Base-by-base conservation (phyloP, 2,329 filamentous ascomycete species). In the Cladophialophora carrionii region DNA sequence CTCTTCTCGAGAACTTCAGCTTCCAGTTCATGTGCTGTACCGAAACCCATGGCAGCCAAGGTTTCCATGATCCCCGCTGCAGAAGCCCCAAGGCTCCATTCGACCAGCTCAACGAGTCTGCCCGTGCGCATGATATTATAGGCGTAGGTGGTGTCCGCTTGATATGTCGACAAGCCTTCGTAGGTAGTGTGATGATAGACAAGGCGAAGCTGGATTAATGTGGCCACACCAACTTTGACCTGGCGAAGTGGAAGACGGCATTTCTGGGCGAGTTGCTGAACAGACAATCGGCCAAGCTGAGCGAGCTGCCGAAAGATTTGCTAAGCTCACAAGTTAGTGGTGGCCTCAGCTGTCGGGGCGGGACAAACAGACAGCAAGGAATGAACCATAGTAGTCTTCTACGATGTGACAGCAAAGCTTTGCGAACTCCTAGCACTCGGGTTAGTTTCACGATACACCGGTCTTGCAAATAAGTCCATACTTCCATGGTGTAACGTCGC, bases 361-460 rank as follows among this genome's bases (percentile, higher is more conserved):
- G 31, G 31, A 32, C 10, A 7, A 53, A 81, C 89, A 74, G 90
- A 97, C 94, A 76, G 92, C 91, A 68, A 92, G 92, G 65, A 98
- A 87, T 80, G 96, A 91, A 75, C 95, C 95, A 78, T 95, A 94
- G 65, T 91, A 84, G 76, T 97, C 92, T 75, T 92, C 88, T 69
- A 98, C 89, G 69, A 97, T 85, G 76, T 96, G 87, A 81, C 89
- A 86, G 82, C 92, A 96, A 75, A 98, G 90, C 85, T 97, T 91
- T 74, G 90, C 87, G 71, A 90, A 84, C 76, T 71, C 62, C 65
- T 68, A 51, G 7, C 29, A 43, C n/a, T 34, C 37, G 17, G 20
- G 29, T 60, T 14, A 60, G 57, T 20, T 12, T 51, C 22, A 20
- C 48, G 14, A 6, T 26, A 24, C 32, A 52, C 43, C n/a, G 22